Evolutionary conservation across 176 grass and related monocot genomes (phyloP).

Genomic region (Oryza australiensis): DNA sequence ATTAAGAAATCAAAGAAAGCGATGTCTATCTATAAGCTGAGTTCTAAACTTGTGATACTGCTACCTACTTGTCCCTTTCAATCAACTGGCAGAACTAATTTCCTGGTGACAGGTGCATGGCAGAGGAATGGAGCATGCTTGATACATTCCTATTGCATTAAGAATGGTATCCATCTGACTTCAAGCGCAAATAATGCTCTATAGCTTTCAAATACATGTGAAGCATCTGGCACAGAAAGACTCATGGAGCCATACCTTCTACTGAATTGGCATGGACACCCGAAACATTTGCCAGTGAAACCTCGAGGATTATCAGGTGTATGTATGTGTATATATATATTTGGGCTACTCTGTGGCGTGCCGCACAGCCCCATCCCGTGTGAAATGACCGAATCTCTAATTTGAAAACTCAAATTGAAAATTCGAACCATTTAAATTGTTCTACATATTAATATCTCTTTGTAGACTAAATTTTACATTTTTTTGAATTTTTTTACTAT

Average conservation of each 20-base stretch:
- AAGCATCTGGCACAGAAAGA: not conserved
- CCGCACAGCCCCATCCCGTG: too few relatives aligned
- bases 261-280: not conserved
- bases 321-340: too few relatives aligned
- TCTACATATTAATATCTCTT: too few relatives aligned
- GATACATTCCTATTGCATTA: slow-evolving; percentile 30
- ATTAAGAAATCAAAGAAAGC: slow-evolving; percentile 2
- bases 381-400: too few relatives aligned
- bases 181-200: slow-evolving; percentile 1
- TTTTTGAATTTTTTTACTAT: too few relatives aligned
- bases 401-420: too few relatives aligned
- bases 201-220: slow-evolving; percentile 10
- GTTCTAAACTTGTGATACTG: not conserved
- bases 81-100: not conserved
- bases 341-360: too few relatives aligned
- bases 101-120: not conserved
- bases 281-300: not conserved
- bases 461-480: too few relatives aligned
- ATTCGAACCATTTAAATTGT: too few relatives aligned
- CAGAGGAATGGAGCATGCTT: not conserved
- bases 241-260: not conserved
- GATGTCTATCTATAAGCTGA: not conserved
- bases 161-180: slow-evolving; percentile 2
- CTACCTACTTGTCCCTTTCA: not conserved
- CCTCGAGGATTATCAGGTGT: not conserved